phyloP scores from a whole-genome alignment of 1,284 basidiomycete species.

The Sparassis latifolia region DNA sequence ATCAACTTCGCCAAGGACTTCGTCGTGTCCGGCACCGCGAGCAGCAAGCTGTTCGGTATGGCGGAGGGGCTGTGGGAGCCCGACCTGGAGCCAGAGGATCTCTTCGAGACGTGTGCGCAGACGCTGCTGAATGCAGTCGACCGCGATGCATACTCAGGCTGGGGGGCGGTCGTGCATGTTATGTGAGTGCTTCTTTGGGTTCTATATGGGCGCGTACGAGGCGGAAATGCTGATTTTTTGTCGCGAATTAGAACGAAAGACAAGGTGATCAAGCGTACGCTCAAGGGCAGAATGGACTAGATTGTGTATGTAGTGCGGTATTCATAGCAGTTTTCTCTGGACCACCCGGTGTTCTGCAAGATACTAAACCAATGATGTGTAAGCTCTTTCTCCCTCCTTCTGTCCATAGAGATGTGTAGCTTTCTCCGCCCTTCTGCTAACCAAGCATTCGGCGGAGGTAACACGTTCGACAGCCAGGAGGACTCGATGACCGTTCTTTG shows the following conservation, averaged over 20 bases:
- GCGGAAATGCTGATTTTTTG: background rate
- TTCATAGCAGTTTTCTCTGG: background rate
- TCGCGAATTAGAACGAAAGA: conserved; percentile 74
- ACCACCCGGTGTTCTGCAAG: background rate
- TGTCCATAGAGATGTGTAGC: background rate
- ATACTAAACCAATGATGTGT: background rate
- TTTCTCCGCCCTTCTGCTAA: background rate
- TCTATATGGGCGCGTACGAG: background rate
- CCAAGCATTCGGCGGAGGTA: too few species aligned
- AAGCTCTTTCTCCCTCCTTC: background rate
- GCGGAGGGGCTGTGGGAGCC: conserved; percentile 99
- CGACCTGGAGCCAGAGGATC: conserved; percentile 90
- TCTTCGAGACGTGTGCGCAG: conserved; percentile 98
- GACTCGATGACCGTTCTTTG: too few species aligned
- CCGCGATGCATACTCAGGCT: conserved; percentile 94
- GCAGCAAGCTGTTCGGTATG: conserved; percentile 92
- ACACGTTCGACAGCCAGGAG: too few species aligned
- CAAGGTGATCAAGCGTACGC: conserved; percentile 76
- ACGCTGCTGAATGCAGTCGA: conserved; percentile 94
- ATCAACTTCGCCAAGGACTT: conserved; percentile 96
- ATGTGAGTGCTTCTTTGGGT: conserved; percentile 60
- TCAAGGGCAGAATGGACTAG: conserved; percentile 92
- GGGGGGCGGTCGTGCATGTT: conserved; percentile 93
- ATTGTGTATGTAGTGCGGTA: conserved; percentile 13
- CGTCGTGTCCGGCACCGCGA: conserved; percentile 92